phyloP scores from a whole-genome alignment of 495 filamentous ascomycete species.

The Daldinia caldariorum region DNA sequence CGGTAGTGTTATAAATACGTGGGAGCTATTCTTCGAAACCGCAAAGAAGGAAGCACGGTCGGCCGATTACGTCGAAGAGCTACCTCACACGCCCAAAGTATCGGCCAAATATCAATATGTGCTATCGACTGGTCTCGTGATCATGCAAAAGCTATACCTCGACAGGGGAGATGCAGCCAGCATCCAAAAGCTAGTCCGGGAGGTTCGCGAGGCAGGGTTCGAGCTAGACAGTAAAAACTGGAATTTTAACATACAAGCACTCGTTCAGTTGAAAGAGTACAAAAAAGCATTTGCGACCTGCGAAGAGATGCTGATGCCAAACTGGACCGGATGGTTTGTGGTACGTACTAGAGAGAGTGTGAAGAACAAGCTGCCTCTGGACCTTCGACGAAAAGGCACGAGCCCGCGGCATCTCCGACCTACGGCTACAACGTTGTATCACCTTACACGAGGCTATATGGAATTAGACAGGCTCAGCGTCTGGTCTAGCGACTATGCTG shows the following conservation, averaged over 20 bases:
- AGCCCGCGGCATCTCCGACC: conserved; percentile 50
- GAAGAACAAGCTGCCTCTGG: conserved; percentile 48
- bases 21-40: conserved; percentile 67
- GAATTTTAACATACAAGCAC: conserved; percentile 67
- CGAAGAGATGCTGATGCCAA: conserved; percentile 77
- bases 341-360: conserved; percentile 34
- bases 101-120: conserved; percentile 66
- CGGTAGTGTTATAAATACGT: conserved; percentile 69
- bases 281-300: conserved; percentile 70
- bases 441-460: conserved; percentile 53
- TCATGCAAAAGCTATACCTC: conserved; percentile 69
- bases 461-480: conserved; percentile 50
- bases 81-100: conserved; percentile 49
- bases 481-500: conserved; percentile 48
- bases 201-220: conserved; percentile 71
- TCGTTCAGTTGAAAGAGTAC: conserved; percentile 55
- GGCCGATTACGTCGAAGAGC: conserved; percentile 31
- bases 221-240: conserved; percentile 68
- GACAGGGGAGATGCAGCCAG: conserved; percentile 56
- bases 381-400: conserved; percentile 47
- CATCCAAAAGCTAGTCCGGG: conserved; percentile 59
- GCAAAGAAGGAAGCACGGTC: conserved; percentile 59
- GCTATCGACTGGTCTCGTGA: conserved; percentile 64
- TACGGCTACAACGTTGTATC: conserved; percentile 51
- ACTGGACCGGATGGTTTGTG: conserved; percentile 74